Conservation (phyloP, 805 yeast species). For the Candida insectorum region DNA sequence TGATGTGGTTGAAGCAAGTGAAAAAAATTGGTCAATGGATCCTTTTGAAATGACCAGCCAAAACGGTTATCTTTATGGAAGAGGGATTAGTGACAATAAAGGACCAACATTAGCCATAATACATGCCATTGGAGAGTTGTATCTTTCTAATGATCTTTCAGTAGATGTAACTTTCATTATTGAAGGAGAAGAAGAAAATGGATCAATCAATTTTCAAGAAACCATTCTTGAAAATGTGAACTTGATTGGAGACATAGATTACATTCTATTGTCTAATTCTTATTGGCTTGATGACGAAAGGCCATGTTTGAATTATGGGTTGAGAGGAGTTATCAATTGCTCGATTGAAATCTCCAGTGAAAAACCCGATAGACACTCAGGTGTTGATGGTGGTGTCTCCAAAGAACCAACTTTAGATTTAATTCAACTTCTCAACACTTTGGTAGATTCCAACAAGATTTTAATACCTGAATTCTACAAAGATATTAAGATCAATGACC, state of each 20-base stretch:
- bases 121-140: slow-evolving; percentile 77
- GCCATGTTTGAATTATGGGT: slow-evolving; percentile 92
- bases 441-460: slow-evolving; percentile 47
- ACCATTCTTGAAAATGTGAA: slow-evolving; percentile 51
- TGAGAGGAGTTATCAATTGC: slow-evolving; percentile 86
- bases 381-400: slow-evolving; percentile 91
- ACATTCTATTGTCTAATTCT: slow-evolving; percentile 86
- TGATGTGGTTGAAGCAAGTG: slow-evolving; percentile 83
- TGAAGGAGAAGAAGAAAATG: slow-evolving; percentile 96
- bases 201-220: slow-evolving; percentile 79
- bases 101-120: slow-evolving; percentile 89
- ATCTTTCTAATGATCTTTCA: slow-evolving; percentile 46
- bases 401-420: slow-evolving; percentile 89
- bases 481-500: slow-evolving; percentile 53
- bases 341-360: slow-evolving; percentile 68
- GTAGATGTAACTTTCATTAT: slow-evolving; percentile 78
- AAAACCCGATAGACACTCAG: slow-evolving; percentile 88
- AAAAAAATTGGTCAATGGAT: slow-evolving; percentile 67
- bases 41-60: slow-evolving; percentile 75
- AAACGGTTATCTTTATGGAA: slow-evolving; percentile 83
- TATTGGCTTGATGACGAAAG: slow-evolving; percentile 88
- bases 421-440: slow-evolving; percentile 63
- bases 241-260: slow-evolving; percentile 65
- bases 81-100: slow-evolving; percentile 94
- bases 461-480: slow-evolving; percentile 74